Base-by-base conservation (phyloP, 164 flowering plant genomes). In the Hamamelis virginiana region DNA sequence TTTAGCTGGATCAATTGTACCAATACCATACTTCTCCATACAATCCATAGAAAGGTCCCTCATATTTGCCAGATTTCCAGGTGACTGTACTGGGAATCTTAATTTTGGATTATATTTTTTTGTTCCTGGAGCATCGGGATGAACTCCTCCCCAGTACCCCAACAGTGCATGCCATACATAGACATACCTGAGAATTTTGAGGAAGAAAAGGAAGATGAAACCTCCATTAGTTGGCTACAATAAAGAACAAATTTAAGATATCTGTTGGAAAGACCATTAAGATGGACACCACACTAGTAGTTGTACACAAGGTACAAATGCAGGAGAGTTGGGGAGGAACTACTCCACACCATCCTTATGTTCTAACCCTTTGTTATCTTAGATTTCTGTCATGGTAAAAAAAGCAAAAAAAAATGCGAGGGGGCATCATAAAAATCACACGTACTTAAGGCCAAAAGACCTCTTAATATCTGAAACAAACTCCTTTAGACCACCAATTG, bases 111-210 rank as follows among this genome's bases (percentile, higher is more conserved):
- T 79, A 57, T 84, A 89, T 52, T 80, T 76, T 46, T 79, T 60
- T 16, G 77, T 83, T 47, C 64, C 87, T n/a, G 67, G 71, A 11
- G 78, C 78, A 58, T 77, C 65, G 51, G 89, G 89, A 62, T 68
- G 73, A 64, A 87, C 76, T 59, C 91, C 91, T 26, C 91, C 90
- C 91, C 91, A 89, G 69, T 87, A 85, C 22, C 91, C 91, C 82
- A 83, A 66, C 48, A 89, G 67, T 11, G 94, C 91, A 78, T 89
- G 94, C 91, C 91, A 89, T 22, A 87, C 83, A 59, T 87, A 89
- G 25, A 85, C 83, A 52, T 84, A 89, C 78, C 88, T 86, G 80
- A 69, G 69, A 77, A 61, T 38, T 33, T 58, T 18, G 22, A 55
- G 28, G 26, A 58, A 50, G 23, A 70, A 63, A 21, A 57, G 8